Base-by-base conservation (phyloP, 1,284 basidiomycete species). In the Leccinum griseonigrum region DNA sequence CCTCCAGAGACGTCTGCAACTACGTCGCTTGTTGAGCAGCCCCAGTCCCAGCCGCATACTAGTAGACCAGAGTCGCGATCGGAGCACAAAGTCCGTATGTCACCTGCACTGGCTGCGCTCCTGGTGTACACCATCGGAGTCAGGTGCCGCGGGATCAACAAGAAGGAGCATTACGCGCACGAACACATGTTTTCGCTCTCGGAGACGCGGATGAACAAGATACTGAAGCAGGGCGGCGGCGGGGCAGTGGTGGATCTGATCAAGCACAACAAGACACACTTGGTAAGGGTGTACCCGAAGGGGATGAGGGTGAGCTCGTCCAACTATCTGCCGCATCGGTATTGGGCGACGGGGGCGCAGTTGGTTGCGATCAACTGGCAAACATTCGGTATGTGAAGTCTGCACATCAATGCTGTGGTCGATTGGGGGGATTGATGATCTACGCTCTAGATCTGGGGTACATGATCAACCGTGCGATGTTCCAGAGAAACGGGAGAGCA, bases 301-400 rank as follows among this genome's bases (percentile, higher is more conserved):
- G 95, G 92, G 1, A 87, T 82, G 43, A 79, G 95, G 57, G 79
- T 97, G 53, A 88, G 83, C 64, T 94, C 91, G 63, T 90, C 90
- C 26, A 99, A 99, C 75, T 98, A 91, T 72, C 84, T 92, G 66
- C 97, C 97, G 4, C 87, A 93, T 75, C 84, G 90, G 43, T 95
- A 88, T 75, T 99, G 97, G 97, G 85, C 87, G 0, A 87, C 88
- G 0, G 97, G 97, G 0, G 88, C 89, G 16, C 97, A 99, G 76
- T 76, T 99, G n/a, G 95, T 97, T 0, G 95, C 97, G 6, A 83
- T 99, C 64, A 99, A 99, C 75, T 98, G 95, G 93, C 97, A 99
- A 76, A 99, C 95, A 0, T 90, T 90, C 67, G 94, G 93, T 94
- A 67, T 53, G 60, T 84, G 76, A 62, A 46, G 26, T 22, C 9